Conservation (phyloP, 1,284 basidiomycete genomes). For the Hemileia vastatrix region DNA sequence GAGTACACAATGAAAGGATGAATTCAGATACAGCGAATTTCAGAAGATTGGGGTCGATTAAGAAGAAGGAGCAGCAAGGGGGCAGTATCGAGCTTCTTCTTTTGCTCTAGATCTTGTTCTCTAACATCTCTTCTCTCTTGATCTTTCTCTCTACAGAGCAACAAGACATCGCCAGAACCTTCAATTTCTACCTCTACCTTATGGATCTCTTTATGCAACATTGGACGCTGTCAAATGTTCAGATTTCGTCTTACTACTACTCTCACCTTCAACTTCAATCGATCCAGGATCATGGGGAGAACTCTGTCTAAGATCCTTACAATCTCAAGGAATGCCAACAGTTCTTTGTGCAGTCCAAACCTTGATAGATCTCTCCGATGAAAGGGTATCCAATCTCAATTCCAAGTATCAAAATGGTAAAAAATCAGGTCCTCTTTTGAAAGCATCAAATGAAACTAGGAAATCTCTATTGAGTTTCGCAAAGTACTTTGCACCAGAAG, state of each 20-base stretch:
- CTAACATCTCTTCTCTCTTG: slow-evolving; percentile 24
- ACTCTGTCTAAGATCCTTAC: slow-evolving; percentile 69
- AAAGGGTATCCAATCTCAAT: slow-evolving; percentile 28
- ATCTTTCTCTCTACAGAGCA: slow-evolving; percentile 50
- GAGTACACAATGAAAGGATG: neutral
- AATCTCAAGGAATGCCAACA: slow-evolving; percentile 57
- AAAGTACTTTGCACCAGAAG: slow-evolving; percentile 85
- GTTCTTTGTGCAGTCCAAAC: slow-evolving; percentile 58
- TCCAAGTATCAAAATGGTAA: slow-evolving; percentile 30
- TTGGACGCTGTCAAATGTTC: slow-evolving; percentile 80
- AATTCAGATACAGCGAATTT: neutral
- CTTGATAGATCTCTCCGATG: slow-evolving; percentile 47
- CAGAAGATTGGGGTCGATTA: too few relatives aligned
- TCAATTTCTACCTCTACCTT: slow-evolving; percentile 61
- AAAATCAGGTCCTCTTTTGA: slow-evolving; percentile 50
- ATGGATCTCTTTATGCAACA: slow-evolving; percentile 57
- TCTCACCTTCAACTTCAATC: slow-evolving; percentile 73
- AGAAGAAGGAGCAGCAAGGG: too few relatives aligned
- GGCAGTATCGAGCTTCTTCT: too few relatives aligned
- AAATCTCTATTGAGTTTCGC: slow-evolving; percentile 85
- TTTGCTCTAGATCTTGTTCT: slow-evolving; percentile 28
- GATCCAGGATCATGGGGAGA: slow-evolving; percentile 65
- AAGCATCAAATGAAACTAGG: slow-evolving; percentile 50
- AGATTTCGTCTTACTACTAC: slow-evolving; percentile 77
- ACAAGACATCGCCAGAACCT: slow-evolving; percentile 79